A percentile compares a stretch with the other conserved stretches of the same genome.
Evolutionary conservation across 2,329 filamentous ascomycete genomes (phyloP).

Genomic region (Ustilaginoidea virens): DNA sequence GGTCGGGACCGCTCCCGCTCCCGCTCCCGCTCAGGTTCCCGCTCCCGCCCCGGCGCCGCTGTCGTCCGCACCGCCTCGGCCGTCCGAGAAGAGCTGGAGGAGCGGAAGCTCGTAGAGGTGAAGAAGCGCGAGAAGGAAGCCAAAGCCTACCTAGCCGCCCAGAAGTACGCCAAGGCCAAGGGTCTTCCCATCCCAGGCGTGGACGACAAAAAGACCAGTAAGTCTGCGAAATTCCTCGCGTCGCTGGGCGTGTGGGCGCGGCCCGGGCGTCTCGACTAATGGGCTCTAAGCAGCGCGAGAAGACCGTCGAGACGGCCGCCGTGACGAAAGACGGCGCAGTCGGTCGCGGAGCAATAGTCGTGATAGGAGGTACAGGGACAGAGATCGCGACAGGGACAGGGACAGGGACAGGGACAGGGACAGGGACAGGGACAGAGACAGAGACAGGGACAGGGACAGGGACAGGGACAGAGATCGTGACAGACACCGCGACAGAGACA

Average conservation of each 20-base stretch:
- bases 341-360: constrained; percentile 16
- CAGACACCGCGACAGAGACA: constrained; percentile 8
- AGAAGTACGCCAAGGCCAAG: constrained; percentile 44
- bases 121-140: constrained; percentile 48
- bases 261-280: too few species aligned
- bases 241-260: too few species aligned
- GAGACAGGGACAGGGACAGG: constrained; percentile 28
- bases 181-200: constrained; percentile 41
- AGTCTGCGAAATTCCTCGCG: background rate
- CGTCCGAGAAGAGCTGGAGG: constrained; percentile 33
- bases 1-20: constrained; percentile 9
- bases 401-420: constrained; percentile 16
- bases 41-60: constrained; percentile 22
- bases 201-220: constrained; percentile 28
- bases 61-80: constrained; percentile 21
- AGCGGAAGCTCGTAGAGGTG: constrained; percentile 45
- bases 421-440: constrained; percentile 18
- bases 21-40: constrained; percentile 26
- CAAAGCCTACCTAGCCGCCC: constrained; percentile 46
- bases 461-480: constrained; percentile 13
- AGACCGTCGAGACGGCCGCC: constrained; percentile 12
- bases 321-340: constrained; percentile 23
- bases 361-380: constrained; percentile 18
- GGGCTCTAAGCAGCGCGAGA: background rate
- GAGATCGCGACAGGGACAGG: constrained; percentile 15